Conservation (phyloP, 257 asterid species). For the Coffea eugenioides region DNA sequence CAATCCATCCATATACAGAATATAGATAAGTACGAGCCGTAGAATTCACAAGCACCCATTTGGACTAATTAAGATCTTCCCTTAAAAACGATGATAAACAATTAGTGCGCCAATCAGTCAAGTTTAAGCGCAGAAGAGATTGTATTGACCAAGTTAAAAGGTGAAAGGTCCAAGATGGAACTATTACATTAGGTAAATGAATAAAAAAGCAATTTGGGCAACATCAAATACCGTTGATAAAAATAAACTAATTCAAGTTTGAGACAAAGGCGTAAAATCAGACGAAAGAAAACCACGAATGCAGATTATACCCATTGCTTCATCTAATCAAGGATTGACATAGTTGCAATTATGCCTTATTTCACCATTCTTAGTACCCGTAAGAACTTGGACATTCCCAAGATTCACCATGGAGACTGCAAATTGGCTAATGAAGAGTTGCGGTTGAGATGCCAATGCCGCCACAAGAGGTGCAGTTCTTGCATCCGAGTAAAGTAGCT, state of each 20-base stretch:
- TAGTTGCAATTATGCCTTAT: not conserved
- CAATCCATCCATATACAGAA: too few relatives aligned
- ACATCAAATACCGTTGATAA: too few relatives aligned
- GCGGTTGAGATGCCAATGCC: not conserved
- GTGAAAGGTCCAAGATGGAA: too few relatives aligned
- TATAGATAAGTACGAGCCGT: too few relatives aligned
- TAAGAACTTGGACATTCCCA: not conserved
- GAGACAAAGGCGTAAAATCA: constrained; percentile 22
- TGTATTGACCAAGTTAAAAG: too few relatives aligned
- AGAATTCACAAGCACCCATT: too few relatives aligned
- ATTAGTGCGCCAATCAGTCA: too few relatives aligned
- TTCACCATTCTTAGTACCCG: not conserved
- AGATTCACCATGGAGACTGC: constrained; percentile 1
- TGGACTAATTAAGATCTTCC: too few relatives aligned
- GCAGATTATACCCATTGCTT: not conserved
- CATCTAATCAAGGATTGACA: not conserved
- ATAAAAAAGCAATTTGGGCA: too few relatives aligned
- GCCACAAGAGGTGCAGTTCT: constrained; percentile 1
- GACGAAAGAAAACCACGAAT: not conserved
- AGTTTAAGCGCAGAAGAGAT: too few relatives aligned
- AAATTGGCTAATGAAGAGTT: not conserved
- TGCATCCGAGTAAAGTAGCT: not conserved
- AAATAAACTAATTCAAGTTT: constrained; percentile 12
- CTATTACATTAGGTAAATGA: too few relatives aligned
- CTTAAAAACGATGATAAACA: too few relatives aligned